Conservation (phyloP, 495 filamentous ascomycete genomes). For the Pyronema omphalodes region DNA sequence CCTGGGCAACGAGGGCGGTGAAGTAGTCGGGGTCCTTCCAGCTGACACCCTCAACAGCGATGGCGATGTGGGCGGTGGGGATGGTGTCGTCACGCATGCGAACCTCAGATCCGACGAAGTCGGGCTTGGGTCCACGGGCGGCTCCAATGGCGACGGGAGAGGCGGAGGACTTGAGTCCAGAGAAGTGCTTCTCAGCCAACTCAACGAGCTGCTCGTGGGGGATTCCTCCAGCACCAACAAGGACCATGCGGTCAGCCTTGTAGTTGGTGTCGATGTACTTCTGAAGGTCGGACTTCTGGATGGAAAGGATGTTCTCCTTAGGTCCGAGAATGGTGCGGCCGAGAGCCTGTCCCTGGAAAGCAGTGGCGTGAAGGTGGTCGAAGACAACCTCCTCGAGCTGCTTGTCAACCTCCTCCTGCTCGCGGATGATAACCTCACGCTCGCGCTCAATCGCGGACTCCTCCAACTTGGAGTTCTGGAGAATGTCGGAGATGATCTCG, state of each 20-base stretch:
- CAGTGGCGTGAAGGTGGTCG: constrained; percentile 96
- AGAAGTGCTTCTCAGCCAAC: constrained; percentile 92
- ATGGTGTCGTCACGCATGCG: constrained; percentile 90
- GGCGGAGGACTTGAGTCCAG: constrained; percentile 43
- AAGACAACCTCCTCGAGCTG: constrained; percentile 98
- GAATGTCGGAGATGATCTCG: constrained; percentile 95
- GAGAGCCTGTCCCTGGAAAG: constrained; percentile 86
- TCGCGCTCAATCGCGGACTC: constrained; percentile 82
- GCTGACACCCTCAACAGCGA: constrained; percentile 97
- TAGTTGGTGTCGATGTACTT: constrained; percentile 99
- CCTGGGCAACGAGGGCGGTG: constrained; percentile 90
- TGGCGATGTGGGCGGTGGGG: constrained; percentile 88
- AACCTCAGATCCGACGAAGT: constrained; percentile 92
- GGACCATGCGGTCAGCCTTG: constrained; percentile 96
- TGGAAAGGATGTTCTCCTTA: constrained; percentile 94
- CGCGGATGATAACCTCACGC: constrained; percentile 91
- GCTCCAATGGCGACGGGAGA: constrained; percentile 53
- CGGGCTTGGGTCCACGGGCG: constrained; percentile 58
- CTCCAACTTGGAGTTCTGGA: constrained; percentile 97
- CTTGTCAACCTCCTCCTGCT: constrained; percentile 99
- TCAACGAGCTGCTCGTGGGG: constrained; percentile 87
- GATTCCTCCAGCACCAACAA: constrained; percentile 85
- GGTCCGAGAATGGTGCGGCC: constrained; percentile 96
- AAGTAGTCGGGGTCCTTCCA: constrained; percentile 99
- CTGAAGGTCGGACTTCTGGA: constrained; percentile 69